A percentile compares a stretch with the other conserved stretches of the same genome.
phyloP scores from a whole-genome alignment of 1,139 yeast genomes.

The Meyerozyma smithsonii region DNA sequence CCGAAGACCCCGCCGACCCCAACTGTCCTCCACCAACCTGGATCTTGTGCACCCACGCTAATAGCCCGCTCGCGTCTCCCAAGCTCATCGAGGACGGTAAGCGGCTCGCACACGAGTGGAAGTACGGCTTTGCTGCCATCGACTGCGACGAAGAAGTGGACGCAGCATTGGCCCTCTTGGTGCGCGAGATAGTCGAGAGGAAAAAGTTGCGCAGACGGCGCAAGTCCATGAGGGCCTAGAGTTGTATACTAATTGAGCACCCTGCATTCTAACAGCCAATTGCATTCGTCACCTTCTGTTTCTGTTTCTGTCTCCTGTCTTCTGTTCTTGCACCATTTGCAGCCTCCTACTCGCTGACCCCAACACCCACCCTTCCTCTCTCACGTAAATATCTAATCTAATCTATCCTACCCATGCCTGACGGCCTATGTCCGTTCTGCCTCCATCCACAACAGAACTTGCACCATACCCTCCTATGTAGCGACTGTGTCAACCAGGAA shows the following conservation, averaged over 20 bases:
- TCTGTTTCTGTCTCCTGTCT: too few species aligned
- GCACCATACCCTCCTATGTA: slow-evolving; percentile 17
- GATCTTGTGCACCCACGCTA: slow-evolving; percentile 58
- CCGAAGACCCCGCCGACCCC: slow-evolving; percentile 43
- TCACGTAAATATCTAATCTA: not conserved
- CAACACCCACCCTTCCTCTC: not conserved
- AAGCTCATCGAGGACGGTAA: slow-evolving; percentile 51
- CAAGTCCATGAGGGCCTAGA: not conserved
- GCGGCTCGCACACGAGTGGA: slow-evolving; percentile 54
- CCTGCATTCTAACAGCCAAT: too few species aligned
- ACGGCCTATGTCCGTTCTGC: slow-evolving; percentile 1
- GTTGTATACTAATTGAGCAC: too few species aligned
- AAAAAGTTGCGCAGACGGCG: slow-evolving; percentile 17
- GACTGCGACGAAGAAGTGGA: slow-evolving; percentile 54
- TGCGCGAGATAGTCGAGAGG: slow-evolving; percentile 55
- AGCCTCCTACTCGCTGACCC: not conserved
- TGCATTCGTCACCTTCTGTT: too few species aligned
- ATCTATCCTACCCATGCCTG: not conserved
- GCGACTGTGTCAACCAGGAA: slow-evolving; percentile 16
- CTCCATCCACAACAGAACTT: not conserved
- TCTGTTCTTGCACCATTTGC: not conserved
- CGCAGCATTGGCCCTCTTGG: slow-evolving; percentile 48
- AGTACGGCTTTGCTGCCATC: slow-evolving; percentile 57
- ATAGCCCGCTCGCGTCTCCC: slow-evolving; percentile 56
- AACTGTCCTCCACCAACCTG: slow-evolving; percentile 63